Evolutionary conservation across 345 rosid species (phyloP), one percentile per base, ranked within the genome.

Genomic region (Geranium brycei): DNA sequence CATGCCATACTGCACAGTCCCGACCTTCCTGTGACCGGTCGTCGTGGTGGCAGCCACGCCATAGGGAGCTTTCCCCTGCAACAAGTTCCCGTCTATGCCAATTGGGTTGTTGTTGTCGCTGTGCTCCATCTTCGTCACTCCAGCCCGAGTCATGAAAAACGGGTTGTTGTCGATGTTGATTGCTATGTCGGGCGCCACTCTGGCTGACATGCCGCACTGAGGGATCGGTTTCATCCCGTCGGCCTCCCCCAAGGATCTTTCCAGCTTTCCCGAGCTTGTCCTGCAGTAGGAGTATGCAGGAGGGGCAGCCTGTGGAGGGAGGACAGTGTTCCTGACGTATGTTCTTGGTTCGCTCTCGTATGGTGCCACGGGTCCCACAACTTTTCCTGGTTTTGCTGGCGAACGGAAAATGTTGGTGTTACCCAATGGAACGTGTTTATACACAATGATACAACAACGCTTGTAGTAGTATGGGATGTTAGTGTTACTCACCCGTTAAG

Each of bases 131-230:
- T 23, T 81, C 67, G 68, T 77, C 66, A 75, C 82, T 72, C 88
- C 89, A 1, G 70, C 80, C 70, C 87, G 71, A 5, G 89, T 78
- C 91, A 81, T 81, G 64, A 87, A 84, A 72, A 83, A 85, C 0
- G 95, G 95, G 76, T 89, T 87, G 69, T 78, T 66, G 68, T 91
- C 92, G 2, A 89, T 91, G 67, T 85, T 77, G 76, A 91, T 84
- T 51, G 91, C 87, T 31, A 89, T 78, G 5, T 91, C 98, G 31
- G 89, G 84, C 7, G 75, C 76, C 30, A 74, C 72, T 82, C 83
- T 85, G 15, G 88, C 63, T 6, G 77, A 77, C 72, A 80, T 62
- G 61, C 86, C 80, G 59, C 77, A 78, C 62, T 82, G 91, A 19
- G 81, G 76, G 41, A 7, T 4, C 7, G 41, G 41, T 7, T 4